Percentiles rank a stretch among this genome's conserved stretches.
These are phyloP conservation scores for Crithidia acanthocephali DNA, from an alignment of 208 protist species.

Conservation along the genomic window DNA sequence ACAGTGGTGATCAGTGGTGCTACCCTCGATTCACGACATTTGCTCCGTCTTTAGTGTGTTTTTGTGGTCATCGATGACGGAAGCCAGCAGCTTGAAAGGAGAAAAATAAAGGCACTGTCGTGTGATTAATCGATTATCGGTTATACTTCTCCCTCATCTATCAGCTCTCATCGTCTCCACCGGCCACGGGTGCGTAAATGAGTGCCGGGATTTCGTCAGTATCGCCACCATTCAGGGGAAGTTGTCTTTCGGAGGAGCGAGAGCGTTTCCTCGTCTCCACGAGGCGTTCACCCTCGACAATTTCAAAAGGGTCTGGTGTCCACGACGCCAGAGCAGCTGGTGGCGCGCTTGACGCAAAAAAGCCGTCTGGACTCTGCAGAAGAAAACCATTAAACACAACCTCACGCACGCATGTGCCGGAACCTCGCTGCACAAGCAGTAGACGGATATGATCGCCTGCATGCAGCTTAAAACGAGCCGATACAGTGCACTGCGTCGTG, in stretches of 20 bases:
- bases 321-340: slow-evolving; percentile 20
- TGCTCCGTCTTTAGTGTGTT: too few species aligned
- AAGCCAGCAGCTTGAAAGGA: too few species aligned
- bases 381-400: slow-evolving; percentile 22
- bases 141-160: too few species aligned
- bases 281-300: not conserved
- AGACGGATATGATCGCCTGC: slow-evolving; percentile 14
- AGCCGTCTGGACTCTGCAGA: slow-evolving; percentile 8
- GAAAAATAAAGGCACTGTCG: too few species aligned
- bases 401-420: slow-evolving; percentile 7
- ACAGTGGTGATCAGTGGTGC: too few species aligned
- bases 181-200: slow-evolving; percentile 52
- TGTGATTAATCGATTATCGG: too few species aligned
- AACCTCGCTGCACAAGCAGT: slow-evolving; percentile 17
- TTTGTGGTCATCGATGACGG: too few species aligned
- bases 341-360: not conserved
- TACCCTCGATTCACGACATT: too few species aligned
- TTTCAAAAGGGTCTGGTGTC: slow-evolving; percentile 15
- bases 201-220: slow-evolving; percentile 46
- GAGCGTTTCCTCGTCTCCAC: slow-evolving; percentile 15
- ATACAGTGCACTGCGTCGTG: slow-evolving; percentile 6
- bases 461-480: slow-evolving; percentile 12
- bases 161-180: slow-evolving; percentile 77
- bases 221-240: not conserved
- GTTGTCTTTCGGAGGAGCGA: slow-evolving; percentile 7